These are phyloP conservation scores for Fusarium coffeatum DNA, from an alignment of 2,329 filamentous ascomycete species.

Conservation along the genomic window DNA sequence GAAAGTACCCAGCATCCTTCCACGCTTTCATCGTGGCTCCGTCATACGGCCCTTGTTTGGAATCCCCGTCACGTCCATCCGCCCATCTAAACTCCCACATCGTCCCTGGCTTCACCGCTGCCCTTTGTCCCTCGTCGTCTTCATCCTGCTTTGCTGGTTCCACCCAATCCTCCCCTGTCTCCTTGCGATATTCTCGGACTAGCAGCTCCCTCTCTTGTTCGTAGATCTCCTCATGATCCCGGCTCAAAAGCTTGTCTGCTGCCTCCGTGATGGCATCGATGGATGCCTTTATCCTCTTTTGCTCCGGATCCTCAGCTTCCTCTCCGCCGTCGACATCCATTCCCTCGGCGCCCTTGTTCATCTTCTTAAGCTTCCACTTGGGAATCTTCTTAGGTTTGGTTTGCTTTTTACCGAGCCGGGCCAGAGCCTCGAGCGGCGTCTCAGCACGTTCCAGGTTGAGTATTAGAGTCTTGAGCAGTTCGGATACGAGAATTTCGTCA, in stretches of 20 bases:
- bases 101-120: constrained; percentile 38
- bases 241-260: constrained; percentile 84
- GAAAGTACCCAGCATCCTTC: constrained; percentile 93
- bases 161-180: constrained; percentile 88
- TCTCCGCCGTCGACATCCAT: constrained; percentile 76
- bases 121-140: constrained; percentile 20
- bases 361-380: constrained; percentile 78
- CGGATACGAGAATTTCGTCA: constrained; percentile 78
- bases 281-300: constrained; percentile 74
- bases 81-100: constrained; percentile 93
- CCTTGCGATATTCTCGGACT: constrained; percentile 82
- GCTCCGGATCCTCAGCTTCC: constrained; percentile 71
- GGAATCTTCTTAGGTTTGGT: constrained; percentile 69
- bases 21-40: constrained; percentile 87
- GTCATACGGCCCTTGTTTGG: constrained; percentile 89
- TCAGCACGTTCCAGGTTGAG: constrained; percentile 80
- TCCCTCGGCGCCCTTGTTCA: constrained; percentile 63
- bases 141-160: constrained; percentile 54
- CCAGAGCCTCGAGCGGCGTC: constrained; percentile 88
- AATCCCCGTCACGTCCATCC: constrained; percentile 83
- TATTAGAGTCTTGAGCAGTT: constrained; percentile 80
- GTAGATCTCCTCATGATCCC: constrained; percentile 91
- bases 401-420: constrained; percentile 78
- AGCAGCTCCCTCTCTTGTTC: constrained; percentile 87
- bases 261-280: constrained; percentile 89